phyloP scores from a whole-genome alignment of 371 early-diverging fungal species.

The Apophysomyces sp. region DNA sequence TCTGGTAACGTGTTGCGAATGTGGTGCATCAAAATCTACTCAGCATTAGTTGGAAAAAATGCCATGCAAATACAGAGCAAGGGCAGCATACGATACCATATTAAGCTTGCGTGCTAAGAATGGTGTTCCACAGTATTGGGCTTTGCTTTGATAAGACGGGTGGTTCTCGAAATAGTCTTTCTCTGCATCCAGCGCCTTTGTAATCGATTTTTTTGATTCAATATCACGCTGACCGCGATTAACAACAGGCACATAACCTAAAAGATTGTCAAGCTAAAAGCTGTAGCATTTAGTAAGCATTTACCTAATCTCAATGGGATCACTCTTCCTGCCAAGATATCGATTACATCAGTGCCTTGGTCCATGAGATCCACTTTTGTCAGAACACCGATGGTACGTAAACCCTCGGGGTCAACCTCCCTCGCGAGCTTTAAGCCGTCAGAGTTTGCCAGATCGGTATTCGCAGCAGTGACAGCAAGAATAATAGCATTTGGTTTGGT shows the following conservation, averaged over 20 bases:
- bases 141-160: conserved; percentile 90
- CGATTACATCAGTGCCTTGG: conserved; percentile 98
- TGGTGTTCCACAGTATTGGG: conserved; percentile 98
- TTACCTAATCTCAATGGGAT: conserved; percentile 92
- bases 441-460: conserved; percentile 98
- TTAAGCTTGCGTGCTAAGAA: conserved; percentile 95
- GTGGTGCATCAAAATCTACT: conserved; percentile 95
- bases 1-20: conserved; percentile 96
- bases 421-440: conserved; percentile 97
- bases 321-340: conserved; percentile 96
- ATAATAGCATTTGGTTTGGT: conserved; percentile 96
- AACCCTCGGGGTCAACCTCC: conserved; percentile 97
- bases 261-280: background rate
- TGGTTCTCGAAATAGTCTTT: conserved; percentile 93
- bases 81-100: conserved; percentile 56
- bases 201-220: conserved; percentile 87
- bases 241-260: conserved; percentile 92
- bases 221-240: conserved; percentile 98
- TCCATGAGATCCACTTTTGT: conserved; percentile 99
- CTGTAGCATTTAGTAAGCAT: background rate
- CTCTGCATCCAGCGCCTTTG: conserved; percentile 87
- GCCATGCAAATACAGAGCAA: background rate
- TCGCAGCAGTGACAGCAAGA: conserved; percentile 97
- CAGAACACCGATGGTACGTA: conserved; percentile 98
- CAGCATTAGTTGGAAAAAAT: background rate